These are phyloP conservation scores for Yamadazyma sp. DNA, from an alignment of 1,139 yeast species.

Conservation along the genomic window DNA sequence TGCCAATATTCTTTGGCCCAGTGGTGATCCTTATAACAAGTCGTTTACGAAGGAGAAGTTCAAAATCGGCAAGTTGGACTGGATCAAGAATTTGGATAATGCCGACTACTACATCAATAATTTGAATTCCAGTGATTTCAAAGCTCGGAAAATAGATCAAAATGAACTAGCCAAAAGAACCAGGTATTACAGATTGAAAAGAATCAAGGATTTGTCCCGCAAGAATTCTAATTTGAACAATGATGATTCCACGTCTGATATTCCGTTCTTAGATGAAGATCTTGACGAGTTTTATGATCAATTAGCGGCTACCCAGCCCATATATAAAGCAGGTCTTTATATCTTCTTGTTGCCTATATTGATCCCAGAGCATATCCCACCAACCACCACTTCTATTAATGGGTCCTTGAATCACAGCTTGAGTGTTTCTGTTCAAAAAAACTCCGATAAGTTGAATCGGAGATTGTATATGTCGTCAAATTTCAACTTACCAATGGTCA, in stretches of 20 bases:
- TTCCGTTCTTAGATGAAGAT: slow-evolving; percentile 3
- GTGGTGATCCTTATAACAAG: slow-evolving; percentile 52
- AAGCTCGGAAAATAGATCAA: slow-evolving; percentile 28
- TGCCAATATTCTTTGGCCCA: slow-evolving; percentile 52
- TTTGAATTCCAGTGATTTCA: slow-evolving; percentile 35
- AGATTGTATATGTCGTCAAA: slow-evolving; percentile 27
- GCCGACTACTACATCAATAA: slow-evolving; percentile 49
- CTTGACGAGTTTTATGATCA: slow-evolving; percentile 4
- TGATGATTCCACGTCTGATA: slow-evolving; percentile 4
- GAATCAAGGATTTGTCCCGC: slow-evolving; percentile 20
- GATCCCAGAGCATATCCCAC: slow-evolving; percentile 72
- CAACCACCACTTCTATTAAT: slow-evolving; percentile 59
- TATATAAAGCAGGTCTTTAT: slow-evolving; percentile 72
- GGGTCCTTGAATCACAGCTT: slow-evolving; percentile 45
- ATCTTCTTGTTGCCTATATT: slow-evolving; percentile 72
- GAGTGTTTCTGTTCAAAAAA: slow-evolving; percentile 29
- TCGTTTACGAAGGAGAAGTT: slow-evolving; percentile 45
- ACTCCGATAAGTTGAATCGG: slow-evolving; percentile 38
- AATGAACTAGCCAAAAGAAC: slow-evolving; percentile 39
- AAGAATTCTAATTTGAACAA: slow-evolving; percentile 1
- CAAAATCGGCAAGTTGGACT: slow-evolving; percentile 47
- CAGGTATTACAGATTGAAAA: slow-evolving; percentile 31
- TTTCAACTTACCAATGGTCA: slow-evolving; percentile 54
- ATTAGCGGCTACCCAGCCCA: slow-evolving; percentile 7
- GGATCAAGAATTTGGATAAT: slow-evolving; percentile 44